A percentile compares a stretch with the other conserved stretches of the same genome.
Conservation (phyloP, 106 monocot genomes). For the Dactylorhiza incarnata region DNA sequence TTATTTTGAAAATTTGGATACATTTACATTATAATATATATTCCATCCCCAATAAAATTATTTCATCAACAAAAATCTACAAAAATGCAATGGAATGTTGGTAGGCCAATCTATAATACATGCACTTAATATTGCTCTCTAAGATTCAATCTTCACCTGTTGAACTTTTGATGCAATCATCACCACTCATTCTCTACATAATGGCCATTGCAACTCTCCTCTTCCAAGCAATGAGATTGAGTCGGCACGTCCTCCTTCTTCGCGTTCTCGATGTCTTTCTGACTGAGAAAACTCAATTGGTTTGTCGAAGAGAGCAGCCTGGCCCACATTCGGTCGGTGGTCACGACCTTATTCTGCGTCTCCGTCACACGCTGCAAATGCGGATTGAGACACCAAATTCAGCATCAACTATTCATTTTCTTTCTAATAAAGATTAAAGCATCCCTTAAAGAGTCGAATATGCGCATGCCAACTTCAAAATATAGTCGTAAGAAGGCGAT, state of each 20-base stretch:
- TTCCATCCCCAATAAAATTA: no score
- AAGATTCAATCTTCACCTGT: neutral
- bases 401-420: no score
- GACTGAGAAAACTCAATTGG: conserved; percentile 40
- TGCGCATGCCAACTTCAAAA: no score
- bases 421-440: no score
- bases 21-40: no score
- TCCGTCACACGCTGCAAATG: conserved; percentile 36
- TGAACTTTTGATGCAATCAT: neutral
- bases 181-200: neutral
- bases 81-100: neutral
- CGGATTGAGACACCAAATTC: no score
- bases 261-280: conserved; percentile 20
- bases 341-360: conserved; percentile 38
- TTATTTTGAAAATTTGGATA: no score
- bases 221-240: conserved; percentile 5
- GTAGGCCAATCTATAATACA: neutral
- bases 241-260: conserved; percentile 9
- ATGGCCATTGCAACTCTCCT: neutral
- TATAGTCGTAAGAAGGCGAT: no score
- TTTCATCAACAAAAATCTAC: neutral
- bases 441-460: no score
- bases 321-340: conserved; percentile 60
- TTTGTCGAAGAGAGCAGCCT: conserved; percentile 53
- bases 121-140: neutral